These are phyloP conservation scores for Erodium chrysanthum DNA, from an alignment of 441 rosid species.

Conservation along the genomic window DNA sequence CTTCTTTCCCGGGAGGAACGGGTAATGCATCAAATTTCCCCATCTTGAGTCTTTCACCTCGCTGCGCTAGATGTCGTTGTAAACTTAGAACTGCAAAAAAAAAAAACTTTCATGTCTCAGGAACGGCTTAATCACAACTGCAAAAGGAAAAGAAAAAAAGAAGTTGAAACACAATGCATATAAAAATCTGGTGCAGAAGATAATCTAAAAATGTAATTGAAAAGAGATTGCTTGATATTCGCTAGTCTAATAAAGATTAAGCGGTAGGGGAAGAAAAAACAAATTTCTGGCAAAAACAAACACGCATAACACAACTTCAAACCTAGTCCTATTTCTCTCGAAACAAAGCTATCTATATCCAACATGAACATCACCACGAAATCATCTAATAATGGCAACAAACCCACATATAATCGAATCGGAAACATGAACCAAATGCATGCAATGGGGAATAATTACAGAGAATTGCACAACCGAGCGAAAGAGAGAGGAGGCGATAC, in stretches of 20 bases:
- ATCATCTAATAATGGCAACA: background rate
- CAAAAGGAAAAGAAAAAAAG: background rate
- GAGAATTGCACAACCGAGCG: no score
- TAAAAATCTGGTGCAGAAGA: background rate
- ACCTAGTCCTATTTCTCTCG: background rate
- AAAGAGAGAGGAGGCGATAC: background rate
- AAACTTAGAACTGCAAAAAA: background rate
- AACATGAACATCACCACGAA: background rate
- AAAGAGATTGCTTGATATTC: background rate
- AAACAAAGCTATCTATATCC: background rate
- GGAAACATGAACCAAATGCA: background rate
- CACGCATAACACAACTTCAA: background rate
- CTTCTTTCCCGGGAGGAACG: conserved; percentile 76
- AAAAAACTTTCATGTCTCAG: background rate
- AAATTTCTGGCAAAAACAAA: no score
- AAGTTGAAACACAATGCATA: background rate
- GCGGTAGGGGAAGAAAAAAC: background rate
- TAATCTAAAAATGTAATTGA: background rate
- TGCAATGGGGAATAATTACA: background rate
- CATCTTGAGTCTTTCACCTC: conserved; percentile 36
- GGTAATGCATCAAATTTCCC: conserved; percentile 85
- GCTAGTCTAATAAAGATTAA: background rate
- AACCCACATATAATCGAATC: background rate
- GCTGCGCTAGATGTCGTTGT: conserved; percentile 12
- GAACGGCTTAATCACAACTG: background rate